Evolutionary conservation across 2,329 filamentous ascomycete genomes (phyloP), one percentile per base, ranked within the genome.

Genomic region (Colletotrichum sp.): DNA sequence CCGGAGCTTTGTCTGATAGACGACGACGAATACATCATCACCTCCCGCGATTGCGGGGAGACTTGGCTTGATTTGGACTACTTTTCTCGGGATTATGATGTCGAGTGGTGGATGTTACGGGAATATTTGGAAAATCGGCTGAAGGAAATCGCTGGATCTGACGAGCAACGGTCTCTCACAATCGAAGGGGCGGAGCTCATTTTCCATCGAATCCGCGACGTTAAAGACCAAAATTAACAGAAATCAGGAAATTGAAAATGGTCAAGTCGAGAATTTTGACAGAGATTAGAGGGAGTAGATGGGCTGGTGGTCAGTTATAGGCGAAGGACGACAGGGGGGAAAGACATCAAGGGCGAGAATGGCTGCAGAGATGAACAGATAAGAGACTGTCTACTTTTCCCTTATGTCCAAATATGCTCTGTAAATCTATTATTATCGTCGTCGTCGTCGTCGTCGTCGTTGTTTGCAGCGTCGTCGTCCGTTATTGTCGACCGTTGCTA

Each of bases 241-340:
- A 12, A 0, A 48, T 12, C 0, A 48, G 3, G 38, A 4, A 4
- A n/a, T 9, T n/a, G 1, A n/a, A n/a, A 48, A n/a, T 7, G 9
- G 38, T 3, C 38, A 48, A 2, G 38, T 48, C 38, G 1, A 21
- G 43, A 52, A 24, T 52, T 21, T 21, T 7, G 43, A 52, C n/a
- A 52, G 12, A 7, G 10, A 21, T 4, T 0, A 13, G 6, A 0
- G n/a, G 43, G 7, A 52, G 7, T 13, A 52, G 10, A 48, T 48
- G 18, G 38, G 5, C 0, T 48, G 9, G 38, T 12, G 38, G 18
- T n/a, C 38, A 48, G 5, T 48, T 7, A n/a, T 12, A 48, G 38
- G 38, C 38, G 9, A 48, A 48, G 18, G 38, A 48, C 38, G 1
- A 48, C 18, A 7, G 4, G 5, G 9, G 38, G 38, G 18, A 6